Evolutionary conservation across 2,329 filamentous ascomycete genomes (phyloP), one percentile per base, ranked within the genome.

Genomic region (Colletotrichum sojae): DNA sequence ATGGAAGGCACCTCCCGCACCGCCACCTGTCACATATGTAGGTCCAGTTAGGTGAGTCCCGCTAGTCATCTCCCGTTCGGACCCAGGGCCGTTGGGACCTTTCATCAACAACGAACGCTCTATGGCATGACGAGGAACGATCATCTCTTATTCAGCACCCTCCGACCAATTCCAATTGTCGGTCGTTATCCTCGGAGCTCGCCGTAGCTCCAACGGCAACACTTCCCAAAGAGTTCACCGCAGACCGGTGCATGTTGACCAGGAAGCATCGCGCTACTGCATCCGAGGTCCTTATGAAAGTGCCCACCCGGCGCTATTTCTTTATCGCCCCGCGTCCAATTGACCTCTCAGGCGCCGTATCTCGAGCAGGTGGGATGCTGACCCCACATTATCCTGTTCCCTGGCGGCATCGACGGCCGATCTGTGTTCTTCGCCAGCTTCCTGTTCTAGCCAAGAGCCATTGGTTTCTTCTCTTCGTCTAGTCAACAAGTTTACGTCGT

Each of bases 311-410:
- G 63, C 61, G 31, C 10, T 36, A 15, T 16, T 45, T 20, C 18
- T 54, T 62, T 65, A 60, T 59, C 46, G 69, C 67, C 60, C 27
- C 53, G 55, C 22, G 20, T 20, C 55, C 16, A 53, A 70, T 70
- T 73, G 74, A 73, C 75, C 74, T 75, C 70, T 76, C 72, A 76
- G 56, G 67, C 48, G 43, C 63, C 70, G 67, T 69, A 71, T 61
- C 61, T 73, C 61, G 60, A 67, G 61, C 74, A 76, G 72, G 74
- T 74, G 74, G 73, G 63, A 60, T 67, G 31, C 25, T 62, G 52
- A 51, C 66, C 62, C 62, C 62, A 61, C 57, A 68, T 16, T 40
- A 43, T 52, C 40, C 62, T 48, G 56, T 60, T 49, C 61, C 61
- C 45, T 43, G 39, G 54, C 52, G 63, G 63, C 63, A 58, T 36